phyloP scores from a whole-genome alignment of 2,329 filamentous ascomycete species.

The Penicillium sclerotigenum region DNA sequence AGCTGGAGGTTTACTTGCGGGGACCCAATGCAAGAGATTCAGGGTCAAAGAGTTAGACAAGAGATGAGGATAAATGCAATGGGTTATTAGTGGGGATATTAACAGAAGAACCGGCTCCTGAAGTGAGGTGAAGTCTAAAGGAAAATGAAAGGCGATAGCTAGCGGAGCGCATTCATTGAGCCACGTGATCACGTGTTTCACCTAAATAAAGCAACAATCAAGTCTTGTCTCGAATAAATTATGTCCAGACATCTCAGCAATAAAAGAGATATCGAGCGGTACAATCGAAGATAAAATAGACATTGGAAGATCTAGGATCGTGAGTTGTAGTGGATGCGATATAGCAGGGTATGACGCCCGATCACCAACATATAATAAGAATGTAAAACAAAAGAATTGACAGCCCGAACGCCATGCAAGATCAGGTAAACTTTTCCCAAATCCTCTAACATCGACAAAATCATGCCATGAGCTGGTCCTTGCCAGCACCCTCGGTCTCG shows the following conservation, averaged over 20 bases:
- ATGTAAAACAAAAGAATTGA: conserved; percentile 14
- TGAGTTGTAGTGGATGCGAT: conserved; percentile 30
- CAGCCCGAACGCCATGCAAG: conserved; percentile 35
- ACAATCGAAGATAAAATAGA: not conserved
- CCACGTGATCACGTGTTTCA: conserved; percentile 19
- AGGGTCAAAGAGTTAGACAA: not conserved
- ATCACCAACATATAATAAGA: conserved; percentile 23
- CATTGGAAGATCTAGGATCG: conserved; percentile 11
- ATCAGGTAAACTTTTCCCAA: conserved; percentile 26
- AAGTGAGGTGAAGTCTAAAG: not conserved
- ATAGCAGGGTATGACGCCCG: conserved; percentile 36
- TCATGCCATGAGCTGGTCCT: conserved; percentile 47
- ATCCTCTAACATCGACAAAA: conserved; percentile 2
- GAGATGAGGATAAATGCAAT: not conserved
- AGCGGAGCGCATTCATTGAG: not conserved
- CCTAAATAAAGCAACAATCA: not conserved
- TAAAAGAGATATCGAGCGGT: not conserved
- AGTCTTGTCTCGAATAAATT: not conserved
- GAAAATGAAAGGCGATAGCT: conserved; percentile 7
- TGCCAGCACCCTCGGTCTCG: conserved; percentile 64
- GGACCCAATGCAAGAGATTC: conserved; percentile 1
- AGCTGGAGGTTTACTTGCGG: conserved; percentile 20
- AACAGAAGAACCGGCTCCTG: conserved; percentile 24
- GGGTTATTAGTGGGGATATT: conserved; percentile 2
- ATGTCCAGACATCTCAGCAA: not conserved